Evolutionary conservation across 1,284 basidiomycete species (phyloP).

Genomic region (Farysia itapuensis): DNA sequence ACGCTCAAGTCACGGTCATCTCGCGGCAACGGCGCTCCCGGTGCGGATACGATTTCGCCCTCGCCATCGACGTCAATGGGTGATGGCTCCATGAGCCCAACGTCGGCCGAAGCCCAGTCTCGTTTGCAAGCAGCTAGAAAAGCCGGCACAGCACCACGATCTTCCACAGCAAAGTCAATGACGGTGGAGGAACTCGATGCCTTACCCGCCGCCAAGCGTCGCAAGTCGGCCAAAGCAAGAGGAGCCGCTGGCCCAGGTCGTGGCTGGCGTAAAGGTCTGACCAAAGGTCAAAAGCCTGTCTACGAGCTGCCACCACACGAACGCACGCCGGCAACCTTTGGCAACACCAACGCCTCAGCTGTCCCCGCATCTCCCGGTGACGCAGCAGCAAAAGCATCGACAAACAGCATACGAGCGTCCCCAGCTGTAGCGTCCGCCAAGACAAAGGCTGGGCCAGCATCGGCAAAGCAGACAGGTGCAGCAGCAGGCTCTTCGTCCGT

Average conservation of each 20-base stretch:
- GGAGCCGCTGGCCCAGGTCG: constrained; percentile 56
- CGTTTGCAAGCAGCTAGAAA: too few relatives aligned
- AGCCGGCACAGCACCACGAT: too few relatives aligned
- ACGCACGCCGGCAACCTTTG: constrained; percentile 31
- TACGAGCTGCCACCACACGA: constrained; percentile 44
- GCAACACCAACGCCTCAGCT: constrained; percentile 6
- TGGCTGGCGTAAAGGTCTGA: constrained; percentile 57
- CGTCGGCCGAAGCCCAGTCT: constrained; percentile 1
- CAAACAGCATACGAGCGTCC: neutral
- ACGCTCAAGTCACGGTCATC: constrained; percentile 29
- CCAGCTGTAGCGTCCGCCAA: neutral
- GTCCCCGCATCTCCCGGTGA: constrained; percentile 4
- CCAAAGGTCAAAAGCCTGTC: constrained; percentile 55
- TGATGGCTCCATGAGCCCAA: constrained; percentile 25
- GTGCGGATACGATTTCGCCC: constrained; percentile 3
- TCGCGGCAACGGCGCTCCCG: constrained; percentile 1
- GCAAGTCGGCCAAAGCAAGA: constrained; percentile 52
- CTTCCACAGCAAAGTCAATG: constrained; percentile 24
- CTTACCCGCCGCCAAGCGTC: constrained; percentile 53
- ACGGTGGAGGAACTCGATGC: constrained; percentile 55
- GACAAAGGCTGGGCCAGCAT: neutral
- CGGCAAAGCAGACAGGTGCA: neutral
- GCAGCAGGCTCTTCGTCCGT: constrained; percentile 1
- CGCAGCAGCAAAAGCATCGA: neutral
- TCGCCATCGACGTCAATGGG: constrained; percentile 18